A percentile compares a stretch with the other conserved stretches of the same genome.
Evolutionary conservation across 2,329 filamentous ascomycete species (phyloP).

Genomic region (Penicillium verrucosum): DNA sequence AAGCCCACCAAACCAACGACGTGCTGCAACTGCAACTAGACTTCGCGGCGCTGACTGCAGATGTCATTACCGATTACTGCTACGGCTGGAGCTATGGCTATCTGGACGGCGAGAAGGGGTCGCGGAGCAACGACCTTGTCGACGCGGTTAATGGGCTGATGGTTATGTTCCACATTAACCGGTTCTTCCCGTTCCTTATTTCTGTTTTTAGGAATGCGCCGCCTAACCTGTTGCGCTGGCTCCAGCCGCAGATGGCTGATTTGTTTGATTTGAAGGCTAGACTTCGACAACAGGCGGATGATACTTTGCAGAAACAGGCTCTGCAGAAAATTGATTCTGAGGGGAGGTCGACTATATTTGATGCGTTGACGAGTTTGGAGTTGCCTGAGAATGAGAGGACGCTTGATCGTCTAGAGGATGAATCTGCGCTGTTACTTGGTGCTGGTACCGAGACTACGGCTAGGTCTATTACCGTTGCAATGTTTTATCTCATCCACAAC

Average conservation of each 20-base stretch:
- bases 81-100: constrained; percentile 36
- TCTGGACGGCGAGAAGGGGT: constrained; percentile 27
- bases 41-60: constrained; percentile 32
- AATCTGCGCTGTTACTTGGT: constrained; percentile 30
- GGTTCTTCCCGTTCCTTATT: constrained; percentile 31
- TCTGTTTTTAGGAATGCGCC: constrained; percentile 24
- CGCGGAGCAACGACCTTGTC: constrained; percentile 24
- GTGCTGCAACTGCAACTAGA: constrained; percentile 26
- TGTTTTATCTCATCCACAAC: constrained; percentile 31
- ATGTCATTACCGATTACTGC: constrained; percentile 40
- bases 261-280: constrained; percentile 18
- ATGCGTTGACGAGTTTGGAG: constrained; percentile 32
- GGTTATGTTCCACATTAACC: constrained; percentile 24
- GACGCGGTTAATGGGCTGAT: constrained; percentile 26
- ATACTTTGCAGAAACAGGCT: constrained; percentile 9
- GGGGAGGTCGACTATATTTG: constrained; percentile 23
- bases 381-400: constrained; percentile 40
- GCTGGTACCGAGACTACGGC: constrained; percentile 39
- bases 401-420: constrained; percentile 31
- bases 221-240: constrained; percentile 18
- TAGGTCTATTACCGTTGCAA: constrained; percentile 28
- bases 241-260: constrained; percentile 21
- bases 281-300: constrained; percentile 18
- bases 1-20: constrained; percentile 10
- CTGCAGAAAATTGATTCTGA: neutral